Conservation (phyloP, 2,329 filamentous ascomycete genomes). For the Neofusicoccum ribis region DNA sequence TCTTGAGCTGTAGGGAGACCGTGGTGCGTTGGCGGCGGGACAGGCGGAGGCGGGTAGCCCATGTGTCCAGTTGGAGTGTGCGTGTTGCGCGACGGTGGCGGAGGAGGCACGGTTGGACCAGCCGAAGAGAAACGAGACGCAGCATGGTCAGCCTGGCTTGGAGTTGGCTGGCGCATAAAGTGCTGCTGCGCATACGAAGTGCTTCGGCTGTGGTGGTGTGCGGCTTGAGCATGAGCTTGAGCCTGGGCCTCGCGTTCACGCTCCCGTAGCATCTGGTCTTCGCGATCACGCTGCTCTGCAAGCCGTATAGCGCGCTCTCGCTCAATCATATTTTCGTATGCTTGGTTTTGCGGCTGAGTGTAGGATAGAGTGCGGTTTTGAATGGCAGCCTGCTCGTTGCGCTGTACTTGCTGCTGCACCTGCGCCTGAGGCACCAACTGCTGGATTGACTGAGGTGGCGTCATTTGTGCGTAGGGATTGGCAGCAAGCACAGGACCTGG, state of each 20-base stretch:
- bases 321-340: slow-evolving; percentile 9
- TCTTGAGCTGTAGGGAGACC: background rate
- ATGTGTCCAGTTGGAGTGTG: slow-evolving; percentile 18
- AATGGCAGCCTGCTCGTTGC: slow-evolving; percentile 5
- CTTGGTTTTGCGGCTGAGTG: background rate
- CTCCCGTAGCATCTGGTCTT: slow-evolving; percentile 11
- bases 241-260: background rate
- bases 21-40: slow-evolving; percentile 6
- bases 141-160: slow-evolving; percentile 15
- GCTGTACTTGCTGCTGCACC: slow-evolving; percentile 7
- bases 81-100: background rate
- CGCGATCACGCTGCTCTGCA: slow-evolving; percentile 10
- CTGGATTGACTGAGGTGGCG: slow-evolving; percentile 11
- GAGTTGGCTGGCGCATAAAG: slow-evolving; percentile 11
- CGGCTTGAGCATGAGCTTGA: slow-evolving; percentile 9
- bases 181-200: slow-evolving; percentile 10
- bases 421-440: slow-evolving; percentile 8
- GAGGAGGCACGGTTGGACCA: background rate
- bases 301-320: slow-evolving; percentile 14
- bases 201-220: slow-evolving; percentile 8
- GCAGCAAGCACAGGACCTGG: slow-evolving; percentile 9
- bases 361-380: slow-evolving; percentile 15
- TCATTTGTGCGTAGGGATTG: slow-evolving; percentile 19
- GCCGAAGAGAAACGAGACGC: slow-evolving; percentile 13
- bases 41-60: slow-evolving; percentile 14